These are phyloP conservation scores for Verticillium albo-atrum DNA, from an alignment of 2,329 filamentous ascomycete species.

Conservation along the genomic window DNA sequence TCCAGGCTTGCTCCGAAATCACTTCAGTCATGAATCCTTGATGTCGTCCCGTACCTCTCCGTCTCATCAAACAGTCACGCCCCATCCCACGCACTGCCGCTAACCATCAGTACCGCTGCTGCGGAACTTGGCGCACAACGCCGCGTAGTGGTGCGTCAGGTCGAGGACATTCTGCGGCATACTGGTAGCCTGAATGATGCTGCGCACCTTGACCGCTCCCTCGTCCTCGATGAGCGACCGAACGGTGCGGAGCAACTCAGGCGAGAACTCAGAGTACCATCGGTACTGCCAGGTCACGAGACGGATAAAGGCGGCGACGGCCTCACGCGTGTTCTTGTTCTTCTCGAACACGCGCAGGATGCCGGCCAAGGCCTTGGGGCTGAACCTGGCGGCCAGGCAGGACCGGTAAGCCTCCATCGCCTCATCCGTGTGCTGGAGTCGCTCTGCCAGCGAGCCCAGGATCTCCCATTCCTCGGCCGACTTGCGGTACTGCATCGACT, in stretches of 20 bases:
- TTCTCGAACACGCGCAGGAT: constrained; percentile 77
- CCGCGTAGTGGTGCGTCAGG: constrained; percentile 92
- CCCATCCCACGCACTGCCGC: constrained; percentile 8
- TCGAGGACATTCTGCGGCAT: constrained; percentile 90
- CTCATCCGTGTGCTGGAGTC: constrained; percentile 87
- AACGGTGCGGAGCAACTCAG: constrained; percentile 80
- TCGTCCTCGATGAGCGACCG: constrained; percentile 95
- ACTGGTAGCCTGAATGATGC: constrained; percentile 94
- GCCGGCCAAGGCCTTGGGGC: constrained; percentile 84
- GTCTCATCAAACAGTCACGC: neutral
- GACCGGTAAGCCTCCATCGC: constrained; percentile 89
- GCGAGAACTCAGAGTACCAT: constrained; percentile 99
- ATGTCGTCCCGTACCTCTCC: neutral
- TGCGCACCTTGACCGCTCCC: constrained; percentile 93
- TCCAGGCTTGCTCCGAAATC: neutral
- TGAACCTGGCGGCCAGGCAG: constrained; percentile 84
- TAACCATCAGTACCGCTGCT: constrained; percentile 89
- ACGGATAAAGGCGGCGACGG: constrained; percentile 79
- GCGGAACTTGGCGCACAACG: constrained; percentile 88
- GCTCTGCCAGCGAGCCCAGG: constrained; percentile 84
- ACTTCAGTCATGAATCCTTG: neutral
- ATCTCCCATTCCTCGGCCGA: constrained; percentile 98
- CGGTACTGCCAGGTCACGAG: constrained; percentile 97
- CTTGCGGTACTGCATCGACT: constrained; percentile 94
- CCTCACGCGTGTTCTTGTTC: constrained; percentile 73